A percentile compares a stretch with the other conserved stretches of the same genome.
Evolutionary conservation across 805 yeast species (phyloP).

Genomic region (Diddensiella santjacobensis): DNA sequence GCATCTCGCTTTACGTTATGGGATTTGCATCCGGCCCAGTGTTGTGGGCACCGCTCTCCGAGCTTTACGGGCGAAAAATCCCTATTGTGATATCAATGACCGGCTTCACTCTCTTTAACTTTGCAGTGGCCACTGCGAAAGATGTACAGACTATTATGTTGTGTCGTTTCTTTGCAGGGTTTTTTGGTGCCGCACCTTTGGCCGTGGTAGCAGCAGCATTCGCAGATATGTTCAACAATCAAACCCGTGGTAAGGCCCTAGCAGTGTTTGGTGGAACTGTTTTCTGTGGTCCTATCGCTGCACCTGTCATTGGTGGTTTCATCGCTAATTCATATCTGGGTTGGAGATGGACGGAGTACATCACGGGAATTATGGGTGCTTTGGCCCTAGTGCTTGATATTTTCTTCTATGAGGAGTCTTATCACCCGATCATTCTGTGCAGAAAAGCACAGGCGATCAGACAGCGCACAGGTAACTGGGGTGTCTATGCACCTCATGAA

Average conservation of each 20-base stretch:
- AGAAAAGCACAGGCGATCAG: conserved; percentile 61
- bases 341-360: conserved; percentile 81
- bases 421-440: conserved; percentile 62
- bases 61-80: conserved; percentile 65
- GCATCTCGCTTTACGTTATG: conserved; percentile 74
- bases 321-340: conserved; percentile 58
- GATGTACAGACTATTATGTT: conserved; percentile 74
- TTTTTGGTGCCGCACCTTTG: conserved; percentile 78
- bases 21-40: conserved; percentile 95
- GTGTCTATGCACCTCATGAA: conserved; percentile 74
- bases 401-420: conserved; percentile 61
- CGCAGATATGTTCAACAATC: conserved; percentile 72
- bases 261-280: conserved; percentile 68
- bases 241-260: conserved; percentile 70
- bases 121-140: conserved; percentile 73
- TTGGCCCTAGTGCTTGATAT: conserved; percentile 39
- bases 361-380: conserved; percentile 59
- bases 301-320: conserved; percentile 76
- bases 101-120: conserved; percentile 56
- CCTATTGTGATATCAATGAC: conserved; percentile 56
- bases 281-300: conserved; percentile 74
- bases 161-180: conserved; percentile 76
- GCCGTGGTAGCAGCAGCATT: conserved; percentile 84
- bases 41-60: conserved; percentile 87
- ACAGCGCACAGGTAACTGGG: conserved; percentile 74